Base-by-base conservation (phyloP, 2,329 filamentous ascomycete species). In the Beauveria sp. region DNA sequence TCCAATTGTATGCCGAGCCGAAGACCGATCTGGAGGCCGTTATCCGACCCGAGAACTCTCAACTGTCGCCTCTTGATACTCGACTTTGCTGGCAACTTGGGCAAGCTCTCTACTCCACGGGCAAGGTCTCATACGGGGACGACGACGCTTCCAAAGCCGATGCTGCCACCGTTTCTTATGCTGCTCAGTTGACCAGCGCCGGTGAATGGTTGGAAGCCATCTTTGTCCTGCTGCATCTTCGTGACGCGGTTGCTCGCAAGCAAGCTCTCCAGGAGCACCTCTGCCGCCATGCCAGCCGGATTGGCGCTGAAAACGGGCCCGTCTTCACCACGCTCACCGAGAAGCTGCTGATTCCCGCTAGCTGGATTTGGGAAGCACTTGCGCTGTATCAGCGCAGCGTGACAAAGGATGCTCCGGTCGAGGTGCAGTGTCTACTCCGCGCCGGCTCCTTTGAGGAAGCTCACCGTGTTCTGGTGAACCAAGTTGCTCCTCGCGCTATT, bases 311-410 rank as follows among this genome's bases (percentile, higher is more conserved):
- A 55, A 77, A 80, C 9, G 80, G 82, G 64, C 70, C 75, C 18
- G 80, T 75, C 58, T 91, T 86, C 73, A 77, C 74, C 12, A 80
- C 82, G 16, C 77, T 95, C 24, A 82, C 82, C 0, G 77, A 81
- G 50, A 85, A 84, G 38, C 83, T 93, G 58, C 83, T 85, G 65
- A 84, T 98, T 47, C 91, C 93, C 0, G 74, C 81, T 1, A 73
- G 82, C 3, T 96, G 93, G 92, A 81, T 98, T 56, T 96, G 90
- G 86, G 85, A 91, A 63, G 91, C 95, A 20, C 90, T 93, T 70
- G 93, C 93, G 14, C 80, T 93, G 16, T 88, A 89, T 73, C 92
- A 91, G 74, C 88, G 90, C 64, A 86, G 87, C 62, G 85, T 86
- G 52, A 85, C 83, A 68, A 85, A 86, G 65, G 86, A 93, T 70